Evolutionary conservation across 495 filamentous ascomycete species (phyloP).

Genomic region (Elasticomyces elasticus): DNA sequence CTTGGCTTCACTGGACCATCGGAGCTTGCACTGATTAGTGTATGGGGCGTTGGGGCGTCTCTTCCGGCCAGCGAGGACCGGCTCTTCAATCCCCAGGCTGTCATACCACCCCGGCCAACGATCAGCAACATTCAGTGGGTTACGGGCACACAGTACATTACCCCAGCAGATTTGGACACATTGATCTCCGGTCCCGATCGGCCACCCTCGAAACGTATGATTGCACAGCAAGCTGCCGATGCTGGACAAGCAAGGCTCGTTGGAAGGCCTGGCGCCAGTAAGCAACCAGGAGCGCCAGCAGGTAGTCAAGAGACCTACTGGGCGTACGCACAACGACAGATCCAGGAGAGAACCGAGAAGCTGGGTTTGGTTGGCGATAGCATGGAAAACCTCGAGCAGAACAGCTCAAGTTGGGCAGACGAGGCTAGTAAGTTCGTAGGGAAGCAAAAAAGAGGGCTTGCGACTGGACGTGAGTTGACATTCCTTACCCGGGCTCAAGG

Average conservation of each 20-base stretch:
- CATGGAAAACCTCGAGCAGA: conserved; percentile 70
- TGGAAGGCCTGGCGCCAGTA: conserved; percentile 35
- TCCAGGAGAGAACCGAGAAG: conserved; percentile 84
- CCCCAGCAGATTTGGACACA: conserved; percentile 80
- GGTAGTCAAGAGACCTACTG: conserved; percentile 49
- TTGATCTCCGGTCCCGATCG: conserved; percentile 82
- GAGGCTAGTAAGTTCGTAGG: conserved; percentile 79
- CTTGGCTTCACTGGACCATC: conserved; percentile 85
- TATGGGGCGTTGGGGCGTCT: conserved; percentile 62
- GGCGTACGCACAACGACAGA: conserved; percentile 64
- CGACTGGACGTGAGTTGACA: conserved; percentile 50
- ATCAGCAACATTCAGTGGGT: conserved; percentile 97
- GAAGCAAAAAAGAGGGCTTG: conserved; percentile 72
- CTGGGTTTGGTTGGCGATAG: conserved; percentile 71
- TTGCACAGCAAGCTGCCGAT: conserved; percentile 52
- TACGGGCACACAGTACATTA: conserved; percentile 83
- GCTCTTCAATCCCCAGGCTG: conserved; percentile 62
- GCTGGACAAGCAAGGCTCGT: conserved; percentile 47
- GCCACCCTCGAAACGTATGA: conserved; percentile 69
- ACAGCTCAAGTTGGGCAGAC: conserved; percentile 68
- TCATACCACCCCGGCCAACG: conserved; percentile 73
- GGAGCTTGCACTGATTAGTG: conserved; percentile 66
- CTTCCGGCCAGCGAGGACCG: conserved; percentile 51
- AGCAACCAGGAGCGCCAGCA: conserved; percentile 4
- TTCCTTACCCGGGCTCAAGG: neutral